Evolutionary conservation across 345 rosid species (phyloP), one percentile per base, ranked within the genome.

Genomic region (Lepidium aucheri): DNA sequence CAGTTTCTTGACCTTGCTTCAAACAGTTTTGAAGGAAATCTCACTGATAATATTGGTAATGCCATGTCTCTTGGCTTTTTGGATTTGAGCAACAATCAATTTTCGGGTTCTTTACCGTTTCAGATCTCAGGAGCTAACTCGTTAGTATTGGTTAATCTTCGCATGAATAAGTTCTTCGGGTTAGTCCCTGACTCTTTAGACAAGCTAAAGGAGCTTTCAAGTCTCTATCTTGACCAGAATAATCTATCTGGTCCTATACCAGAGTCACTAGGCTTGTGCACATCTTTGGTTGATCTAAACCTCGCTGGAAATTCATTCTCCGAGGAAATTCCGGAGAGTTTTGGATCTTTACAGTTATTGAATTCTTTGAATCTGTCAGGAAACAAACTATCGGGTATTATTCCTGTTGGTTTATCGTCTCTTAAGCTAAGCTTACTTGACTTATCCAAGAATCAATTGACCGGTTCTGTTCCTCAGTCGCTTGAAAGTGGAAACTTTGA

Each of bases 381-480:
- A 35, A 92, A 92, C 80, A 67, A 75, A 49, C 76, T 92, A 64
- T 85, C 95, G 0, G 98, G 96, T 9, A 62, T 58, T 56, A 89
- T 92, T 70, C 98, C 96, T 18, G 13, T 41, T 20, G 68, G 65
- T 67, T 65, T 87, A 38, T 77, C 92, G 22, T 52, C 65, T 43
- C 74, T 76, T 41, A 82, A 43, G 74, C 83, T 92, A 40, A 92
- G 92, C 79, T 78, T 81, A 67, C 88, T 92, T 41, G 96, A 92
- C 55, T 76, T 92, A 53, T 92, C 96, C 28, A 76, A 85, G 68
- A 92, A 89, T 61, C 75, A 50, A 40, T 46, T 92, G 73, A 60
- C 45, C 13, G 98, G 96, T 77, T 74, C 74, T 28, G 76, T 92
- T 63, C 98, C 91, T 3, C 60, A 52, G 30, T 66, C 89, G 40